phyloP scores from a whole-genome alignment of 1,284 basidiomycete species.

The Boletellus sp. region DNA sequence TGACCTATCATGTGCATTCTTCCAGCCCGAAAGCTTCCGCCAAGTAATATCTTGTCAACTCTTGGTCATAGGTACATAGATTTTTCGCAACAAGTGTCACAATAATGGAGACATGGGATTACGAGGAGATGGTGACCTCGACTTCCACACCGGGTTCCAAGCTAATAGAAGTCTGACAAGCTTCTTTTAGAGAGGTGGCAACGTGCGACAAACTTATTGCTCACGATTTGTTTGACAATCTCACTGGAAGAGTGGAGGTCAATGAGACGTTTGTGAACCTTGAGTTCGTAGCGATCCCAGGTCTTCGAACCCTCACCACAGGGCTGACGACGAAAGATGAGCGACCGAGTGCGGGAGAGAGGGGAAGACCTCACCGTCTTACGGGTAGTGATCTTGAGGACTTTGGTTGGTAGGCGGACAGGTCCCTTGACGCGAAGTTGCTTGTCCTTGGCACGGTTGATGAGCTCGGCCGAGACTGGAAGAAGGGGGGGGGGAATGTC shows the following conservation, averaged over 20 bases:
- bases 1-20: constrained; percentile 4
- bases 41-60: not conserved
- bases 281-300: constrained; percentile 99
- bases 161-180: constrained; percentile 87
- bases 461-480: constrained; percentile 90
- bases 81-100: constrained; percentile 1
- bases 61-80: constrained; percentile 2
- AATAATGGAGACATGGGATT: constrained; percentile 4
- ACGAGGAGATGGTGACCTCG: constrained; percentile 93
- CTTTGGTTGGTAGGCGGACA: constrained; percentile 98
- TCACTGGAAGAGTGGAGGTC: constrained; percentile 98
- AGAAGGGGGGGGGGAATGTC: not conserved
- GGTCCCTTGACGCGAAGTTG: constrained; percentile 99
- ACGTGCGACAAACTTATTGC: constrained; percentile 31
- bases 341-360: not conserved
- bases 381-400: constrained; percentile 97
- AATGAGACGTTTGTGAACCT: constrained; percentile 99
- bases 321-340: constrained; percentile 52
- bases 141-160: constrained; percentile 99
- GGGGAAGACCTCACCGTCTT: constrained; percentile 71
- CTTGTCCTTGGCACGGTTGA: constrained; percentile 99
- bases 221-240: constrained; percentile 99
- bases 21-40: not conserved
- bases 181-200: constrained; percentile 2
- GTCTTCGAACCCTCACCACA: constrained; percentile 99